These are phyloP conservation scores for Cladosporium colombiae DNA, from an alignment of 2,329 filamentous ascomycete genomes.

Conservation along the genomic window DNA sequence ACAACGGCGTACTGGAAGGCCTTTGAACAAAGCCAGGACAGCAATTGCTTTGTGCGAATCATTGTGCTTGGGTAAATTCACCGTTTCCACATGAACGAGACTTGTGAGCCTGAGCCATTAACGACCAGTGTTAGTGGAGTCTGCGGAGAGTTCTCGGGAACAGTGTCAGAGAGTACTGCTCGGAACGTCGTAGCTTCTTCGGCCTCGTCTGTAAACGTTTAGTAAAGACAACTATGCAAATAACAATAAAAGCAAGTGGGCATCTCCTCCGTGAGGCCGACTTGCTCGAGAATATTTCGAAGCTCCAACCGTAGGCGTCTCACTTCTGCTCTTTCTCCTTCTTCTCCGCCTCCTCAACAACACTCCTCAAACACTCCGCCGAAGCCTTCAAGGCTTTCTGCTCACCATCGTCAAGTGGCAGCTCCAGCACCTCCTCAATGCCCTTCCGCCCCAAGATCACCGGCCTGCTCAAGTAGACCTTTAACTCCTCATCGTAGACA, in stretches of 20 bases:
- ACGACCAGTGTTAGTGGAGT: neutral
- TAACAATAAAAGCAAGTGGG: neutral
- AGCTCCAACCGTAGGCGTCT: neutral
- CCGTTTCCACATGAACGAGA: neutral
- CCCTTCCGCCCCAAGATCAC: constrained; percentile 52
- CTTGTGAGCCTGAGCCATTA: neutral
- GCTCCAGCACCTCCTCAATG: constrained; percentile 43
- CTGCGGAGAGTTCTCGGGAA: neutral
- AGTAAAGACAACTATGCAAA: too few species aligned
- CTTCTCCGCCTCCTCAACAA: constrained; percentile 43
- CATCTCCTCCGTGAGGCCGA: neutral
- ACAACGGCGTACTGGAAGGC: too few species aligned
- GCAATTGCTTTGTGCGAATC: neutral
- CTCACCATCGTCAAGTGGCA: constrained; percentile 40
- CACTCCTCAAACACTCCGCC: constrained; percentile 38
- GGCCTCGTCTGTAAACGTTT: neutral
- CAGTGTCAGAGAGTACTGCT: neutral
- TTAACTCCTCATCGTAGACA: constrained; percentile 50
- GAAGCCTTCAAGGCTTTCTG: constrained; percentile 37
- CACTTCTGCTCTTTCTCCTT: constrained; percentile 24
- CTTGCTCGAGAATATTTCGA: too few species aligned
- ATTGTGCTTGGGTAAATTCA: neutral
- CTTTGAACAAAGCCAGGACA: neutral
- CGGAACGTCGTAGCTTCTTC: neutral
- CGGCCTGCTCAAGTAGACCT: constrained; percentile 54